Percentiles rank a stretch among this genome's conserved stretches.
These are phyloP conservation scores for Cornus controversa DNA, from an alignment of 148 eudicot species.

Conservation along the genomic window DNA sequence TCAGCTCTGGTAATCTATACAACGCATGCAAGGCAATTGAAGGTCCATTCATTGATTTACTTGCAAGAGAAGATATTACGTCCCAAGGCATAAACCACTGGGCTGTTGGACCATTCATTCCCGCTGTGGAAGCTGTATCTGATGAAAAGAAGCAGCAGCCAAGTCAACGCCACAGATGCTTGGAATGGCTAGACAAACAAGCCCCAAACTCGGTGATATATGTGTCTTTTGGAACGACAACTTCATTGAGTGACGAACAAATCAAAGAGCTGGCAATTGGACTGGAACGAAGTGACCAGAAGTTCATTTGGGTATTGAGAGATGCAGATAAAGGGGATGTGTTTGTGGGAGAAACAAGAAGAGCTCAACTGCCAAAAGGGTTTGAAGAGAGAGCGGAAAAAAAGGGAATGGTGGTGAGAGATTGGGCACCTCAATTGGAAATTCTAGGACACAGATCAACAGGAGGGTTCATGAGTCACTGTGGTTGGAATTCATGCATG, in stretches of 20 bases:
- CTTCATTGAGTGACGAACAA: conserved; percentile 44
- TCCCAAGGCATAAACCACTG: conserved; percentile 8
- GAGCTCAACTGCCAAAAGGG: conserved; percentile 45
- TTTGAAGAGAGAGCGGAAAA: conserved; percentile 46
- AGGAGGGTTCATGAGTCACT: conserved; percentile 64
- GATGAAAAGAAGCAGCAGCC: background rate
- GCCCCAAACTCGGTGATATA: conserved; percentile 45
- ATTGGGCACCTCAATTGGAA: conserved; percentile 72
- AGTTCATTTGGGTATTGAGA: conserved; percentile 69
- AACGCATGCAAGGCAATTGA: conserved; percentile 33
- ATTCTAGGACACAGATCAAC: conserved; percentile 47
- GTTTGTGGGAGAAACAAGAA: conserved; percentile 12
- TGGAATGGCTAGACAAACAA: conserved; percentile 63
- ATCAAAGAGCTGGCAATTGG: conserved; percentile 58
- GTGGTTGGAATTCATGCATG: conserved; percentile 77
- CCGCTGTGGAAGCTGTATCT: too few relatives aligned
- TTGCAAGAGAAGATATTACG: conserved; percentile 13
- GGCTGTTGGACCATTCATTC: conserved; percentile 14
- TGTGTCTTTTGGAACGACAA: conserved; percentile 63
- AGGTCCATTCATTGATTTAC: conserved; percentile 25
- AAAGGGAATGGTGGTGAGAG: conserved; percentile 46
- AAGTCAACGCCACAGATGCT: background rate
- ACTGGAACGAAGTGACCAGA: conserved; percentile 45
- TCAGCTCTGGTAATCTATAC: conserved; percentile 25
- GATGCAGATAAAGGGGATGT: conserved; percentile 43